Base-by-base conservation (phyloP, 139 green algal species). In the Edaphochlamys debaryana region DNA sequence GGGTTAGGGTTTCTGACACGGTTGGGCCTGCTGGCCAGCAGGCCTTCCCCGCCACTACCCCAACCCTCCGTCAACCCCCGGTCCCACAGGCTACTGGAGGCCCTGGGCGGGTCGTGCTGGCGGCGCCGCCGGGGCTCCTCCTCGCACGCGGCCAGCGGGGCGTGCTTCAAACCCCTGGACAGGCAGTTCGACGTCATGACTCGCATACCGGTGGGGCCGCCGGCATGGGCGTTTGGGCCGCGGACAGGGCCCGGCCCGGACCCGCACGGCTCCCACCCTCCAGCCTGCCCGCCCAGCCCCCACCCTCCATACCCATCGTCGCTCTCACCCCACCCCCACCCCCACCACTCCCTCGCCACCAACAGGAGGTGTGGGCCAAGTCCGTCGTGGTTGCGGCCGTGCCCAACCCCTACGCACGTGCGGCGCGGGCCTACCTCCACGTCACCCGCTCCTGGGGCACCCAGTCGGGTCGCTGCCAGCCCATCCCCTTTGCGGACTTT, bases 341-440 rank as follows among this genome's bases (percentile, higher is more conserved):
- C 60, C 6, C 30, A 37, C 30, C 52, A 20, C 15, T 20, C 15
- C 52, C 17, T 25, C 56, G 3, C 23, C 25, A 6, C 56, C 56
- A 25, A 11, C 60, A 72, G 60, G 37, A 71, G 1, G 8, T 82
- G 8, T 82, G 76, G 76, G 20, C 22, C 11, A 25, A 73, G 0
- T n/a, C n/a, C 37, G 66, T 42, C 6, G 76, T 82, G 30, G 32
- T 82, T 13, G 42, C 62, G 1, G 23, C 63, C 3, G 76, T 63
- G 6, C 20, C n/a, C 36, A 82, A 82, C 42, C 30, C 45, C 15
- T 73, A 54, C 45, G 23, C 22, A 27, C 62, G 63, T 3, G 76
- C 76, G 3, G 76, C 76, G 6, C 62, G 76, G 27, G 32, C 63
- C 36, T 82, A 82, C 63, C 45, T 30, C 5, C 63, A 25, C 19